Conservation (phyloP, 78 protist species). For the Protostelium mycophagum region DNA sequence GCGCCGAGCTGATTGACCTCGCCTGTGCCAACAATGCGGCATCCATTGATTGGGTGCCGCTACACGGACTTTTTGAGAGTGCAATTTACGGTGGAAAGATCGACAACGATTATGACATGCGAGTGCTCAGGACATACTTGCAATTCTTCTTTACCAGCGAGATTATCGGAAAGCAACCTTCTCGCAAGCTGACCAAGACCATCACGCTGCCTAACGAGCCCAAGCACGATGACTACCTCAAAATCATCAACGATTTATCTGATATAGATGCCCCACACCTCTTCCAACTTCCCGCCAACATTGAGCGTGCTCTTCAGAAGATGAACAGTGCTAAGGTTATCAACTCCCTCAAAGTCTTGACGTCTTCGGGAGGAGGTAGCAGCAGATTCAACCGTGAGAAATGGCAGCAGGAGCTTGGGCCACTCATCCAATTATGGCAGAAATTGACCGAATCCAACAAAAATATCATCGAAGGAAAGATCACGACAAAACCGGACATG, state of each 20-base stretch:
- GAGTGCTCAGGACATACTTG: constrained; percentile 64
- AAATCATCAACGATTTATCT: constrained; percentile 21
- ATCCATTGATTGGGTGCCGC: constrained; percentile 58
- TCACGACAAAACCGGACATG: not conserved
- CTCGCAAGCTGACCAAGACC: not conserved
- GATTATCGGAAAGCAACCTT: not conserved
- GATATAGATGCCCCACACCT: constrained; percentile 54
- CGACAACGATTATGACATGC: constrained; percentile 83
- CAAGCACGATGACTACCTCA: not conserved
- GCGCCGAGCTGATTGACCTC: not conserved
- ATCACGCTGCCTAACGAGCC: not conserved
- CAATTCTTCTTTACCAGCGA: constrained; percentile 15
- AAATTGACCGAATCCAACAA: not conserved
- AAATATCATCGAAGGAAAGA: not conserved
- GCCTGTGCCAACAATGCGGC: not conserved
- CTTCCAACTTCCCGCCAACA: constrained; percentile 79
- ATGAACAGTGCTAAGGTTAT: not conserved
- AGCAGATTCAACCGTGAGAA: constrained; percentile 9
- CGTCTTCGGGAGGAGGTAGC: not conserved
- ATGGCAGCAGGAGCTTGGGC: constrained; percentile 24
- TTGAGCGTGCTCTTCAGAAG: constrained; percentile 49
- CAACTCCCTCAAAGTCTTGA: constrained; percentile 9
- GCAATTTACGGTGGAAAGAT: constrained; percentile 74
- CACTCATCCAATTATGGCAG: constrained; percentile 19
- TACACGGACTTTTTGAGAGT: constrained; percentile 24